phyloP scores from a whole-genome alignment of 192 early-diverging fungal genomes.

The Rhizophagus prolifer region DNA sequence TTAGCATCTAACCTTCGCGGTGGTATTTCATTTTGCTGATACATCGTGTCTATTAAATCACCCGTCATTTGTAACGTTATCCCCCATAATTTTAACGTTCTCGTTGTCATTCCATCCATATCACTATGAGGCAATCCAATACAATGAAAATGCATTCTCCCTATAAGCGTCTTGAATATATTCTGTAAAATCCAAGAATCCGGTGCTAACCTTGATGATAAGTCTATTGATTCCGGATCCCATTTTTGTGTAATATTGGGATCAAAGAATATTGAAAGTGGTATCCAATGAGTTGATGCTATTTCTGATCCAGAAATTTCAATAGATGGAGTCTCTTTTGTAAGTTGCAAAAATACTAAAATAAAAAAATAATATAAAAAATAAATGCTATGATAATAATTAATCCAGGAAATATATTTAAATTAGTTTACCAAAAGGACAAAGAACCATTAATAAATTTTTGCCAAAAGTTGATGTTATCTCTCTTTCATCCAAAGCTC shows the following conservation, averaged over 20 bases:
- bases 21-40: slow-evolving; percentile 6
- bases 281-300: slow-evolving; percentile 44
- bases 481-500: slow-evolving; percentile 46
- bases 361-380: background rate
- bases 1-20: slow-evolving; percentile 20
- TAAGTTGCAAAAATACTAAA: slow-evolving; percentile 45
- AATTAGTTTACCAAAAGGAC: slow-evolving; percentile 41
- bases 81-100: slow-evolving; percentile 39
- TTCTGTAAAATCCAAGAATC: slow-evolving; percentile 34
- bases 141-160: slow-evolving; percentile 42
- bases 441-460: slow-evolving; percentile 45
- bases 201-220: slow-evolving; percentile 42
- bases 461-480: slow-evolving; percentile 46
- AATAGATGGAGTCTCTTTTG: slow-evolving; percentile 37
- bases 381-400: slow-evolving; percentile 17
- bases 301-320: slow-evolving; percentile 45
- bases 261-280: slow-evolving; percentile 41
- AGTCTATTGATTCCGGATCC: slow-evolving; percentile 43
- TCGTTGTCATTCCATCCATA: background rate
- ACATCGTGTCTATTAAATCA: slow-evolving; percentile 42
- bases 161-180: slow-evolving; percentile 40
- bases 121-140: slow-evolving; percentile 38
- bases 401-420: background rate
- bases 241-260: slow-evolving; percentile 35
- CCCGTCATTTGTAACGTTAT: slow-evolving; percentile 48